Base-by-base conservation (phyloP, 495 filamentous ascomycete genomes). In the Tuber brumale region DNA sequence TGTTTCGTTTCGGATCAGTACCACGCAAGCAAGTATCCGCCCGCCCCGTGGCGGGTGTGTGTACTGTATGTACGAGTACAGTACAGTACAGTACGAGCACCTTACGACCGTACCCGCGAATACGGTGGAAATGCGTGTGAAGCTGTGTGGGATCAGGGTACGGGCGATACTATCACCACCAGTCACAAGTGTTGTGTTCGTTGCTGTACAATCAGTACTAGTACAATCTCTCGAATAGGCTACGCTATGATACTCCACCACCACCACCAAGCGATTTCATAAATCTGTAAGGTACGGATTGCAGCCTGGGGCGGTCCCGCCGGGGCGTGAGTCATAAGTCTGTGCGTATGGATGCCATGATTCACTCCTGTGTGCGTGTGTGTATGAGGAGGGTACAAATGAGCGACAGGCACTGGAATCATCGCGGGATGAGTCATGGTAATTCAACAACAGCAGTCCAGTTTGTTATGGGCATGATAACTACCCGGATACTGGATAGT, bases 351-450 rank as follows among this genome's bases (percentile, higher is more conserved):
- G 48, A 23, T 66, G 57, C n/a, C 57, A 66, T 66, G 57, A 66
- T 66, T 66, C 57, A 66, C 14, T 21, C n/a, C n/a, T 31, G 57
- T 66, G 57, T 57, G 21, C 12, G 48, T 57, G 48, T 42, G 41
- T 8, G 41, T 41, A 6, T 42, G 41, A 8, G 48, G 48, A 57
- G 48, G 2, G 48, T 27, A 57, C 48, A n/a, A 12, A 12, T 23
- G 23, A 23, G 48, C 48, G 23, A 57, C 37, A 6, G 23, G 48
- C 8, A n/a, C 23, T n/a, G 3, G 57, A 66, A 66, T 66, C 57
- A 66, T 66, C 57, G 57, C 31, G 57, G n/a, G 57, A 66, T 66
- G 57, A 66, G 27, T 66, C 57, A 66, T 66, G 57, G 23, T 66
- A 31, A 10, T 23, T 57, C 23, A 6, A n/a, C 57, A 5, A 31